Evolutionary conservation across 495 filamentous ascomycete species (phyloP), one percentile per base, ranked within the genome.

Genomic region (Polyplosphaeria fusca): DNA sequence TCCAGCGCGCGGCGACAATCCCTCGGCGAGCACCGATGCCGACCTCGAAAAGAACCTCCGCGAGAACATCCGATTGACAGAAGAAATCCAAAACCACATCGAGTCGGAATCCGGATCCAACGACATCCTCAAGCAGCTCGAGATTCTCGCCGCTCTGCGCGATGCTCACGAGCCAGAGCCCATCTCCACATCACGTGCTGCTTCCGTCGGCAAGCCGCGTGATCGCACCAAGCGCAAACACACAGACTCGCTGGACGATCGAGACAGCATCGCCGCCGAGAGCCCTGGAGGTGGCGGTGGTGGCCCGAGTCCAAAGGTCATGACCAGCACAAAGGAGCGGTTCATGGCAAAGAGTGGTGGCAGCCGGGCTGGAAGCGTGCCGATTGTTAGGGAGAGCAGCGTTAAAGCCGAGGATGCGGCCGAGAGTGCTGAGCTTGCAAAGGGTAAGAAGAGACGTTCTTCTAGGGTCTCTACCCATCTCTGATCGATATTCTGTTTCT

Each of bases 11-110:
- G 46, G 51, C 27, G 50, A 63, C 26, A 30, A 52, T 5, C 50
- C 62, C 24, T 62, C 70, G 11, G 30, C 69, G 2, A 37, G 51
- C 32, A 62, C 73, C 13, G 65, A 75, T 16, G 67, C 73, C 24
- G 63, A 80, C 41, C 73, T 88, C 20, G 79, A 83, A 59, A 68
- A 65, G 46, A 73, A 82, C 46, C 82, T 83, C 62, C 78, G 86
- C 25, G 82, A 86, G 58, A 80, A 82, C 52, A 71, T 85, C 63
- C 80, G 79, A 51, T 74, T 86, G 20, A 78, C 76, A 39, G 84
- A 88, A 55, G 80, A 86, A 39, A 78, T 84, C 53, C 74, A 78
- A 54, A 73, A 76, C 4, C 79, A 84, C 40, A 72, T 84, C 30
- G 77, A 82, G 58, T 75, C 76, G 41, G 65, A 72, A 30, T 55